Conservation (phyloP, 106 monocot species). For the Hemerocallis citrina region DNA sequence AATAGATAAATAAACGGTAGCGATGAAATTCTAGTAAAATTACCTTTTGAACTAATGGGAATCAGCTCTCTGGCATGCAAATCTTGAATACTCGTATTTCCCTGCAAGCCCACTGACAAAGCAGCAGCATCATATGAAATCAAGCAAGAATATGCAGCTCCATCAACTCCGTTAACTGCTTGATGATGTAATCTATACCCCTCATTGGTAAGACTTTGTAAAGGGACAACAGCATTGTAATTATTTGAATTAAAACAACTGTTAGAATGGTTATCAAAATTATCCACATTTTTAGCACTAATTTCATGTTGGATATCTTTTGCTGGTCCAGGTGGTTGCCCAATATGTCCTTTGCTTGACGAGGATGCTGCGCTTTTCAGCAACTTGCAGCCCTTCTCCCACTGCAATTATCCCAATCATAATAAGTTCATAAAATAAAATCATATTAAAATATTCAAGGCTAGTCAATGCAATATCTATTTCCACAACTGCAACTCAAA, state of each 20-base stretch:
- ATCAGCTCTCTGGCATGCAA: neutral
- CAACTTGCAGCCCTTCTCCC: slow-evolving; percentile 71
- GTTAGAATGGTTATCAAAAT: slow-evolving; percentile 32
- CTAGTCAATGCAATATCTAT: no score
- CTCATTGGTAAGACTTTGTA: slow-evolving; percentile 93
- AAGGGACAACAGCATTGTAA: slow-evolving; percentile 88
- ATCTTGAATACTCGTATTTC: slow-evolving; percentile 3
- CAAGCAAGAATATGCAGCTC: slow-evolving; percentile 12
- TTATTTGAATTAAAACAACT: slow-evolving; percentile 36
- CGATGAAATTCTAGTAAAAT: slow-evolving; percentile 1
- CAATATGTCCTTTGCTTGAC: slow-evolving; percentile 15
- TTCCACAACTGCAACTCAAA: no score
- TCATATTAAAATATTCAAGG: no score
- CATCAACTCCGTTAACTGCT: slow-evolving; percentile 9
- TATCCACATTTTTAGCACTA: slow-evolving; percentile 50
- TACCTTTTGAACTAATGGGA: slow-evolving; percentile 10
- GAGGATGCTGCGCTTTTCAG: slow-evolving; percentile 19
- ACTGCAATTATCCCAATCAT: slow-evolving; percentile 38
- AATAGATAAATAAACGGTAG: neutral
- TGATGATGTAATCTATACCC: slow-evolving; percentile 15
- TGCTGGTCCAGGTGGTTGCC: slow-evolving; percentile 14
- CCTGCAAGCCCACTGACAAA: slow-evolving; percentile 3
- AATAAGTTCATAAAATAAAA: neutral
- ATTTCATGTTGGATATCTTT: slow-evolving; percentile 92
- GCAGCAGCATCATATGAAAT: slow-evolving; percentile 2